Evolutionary conservation across 2,329 filamentous ascomycete species (phyloP), one percentile per base, ranked within the genome.

Genomic region (Botrytis elliptica): DNA sequence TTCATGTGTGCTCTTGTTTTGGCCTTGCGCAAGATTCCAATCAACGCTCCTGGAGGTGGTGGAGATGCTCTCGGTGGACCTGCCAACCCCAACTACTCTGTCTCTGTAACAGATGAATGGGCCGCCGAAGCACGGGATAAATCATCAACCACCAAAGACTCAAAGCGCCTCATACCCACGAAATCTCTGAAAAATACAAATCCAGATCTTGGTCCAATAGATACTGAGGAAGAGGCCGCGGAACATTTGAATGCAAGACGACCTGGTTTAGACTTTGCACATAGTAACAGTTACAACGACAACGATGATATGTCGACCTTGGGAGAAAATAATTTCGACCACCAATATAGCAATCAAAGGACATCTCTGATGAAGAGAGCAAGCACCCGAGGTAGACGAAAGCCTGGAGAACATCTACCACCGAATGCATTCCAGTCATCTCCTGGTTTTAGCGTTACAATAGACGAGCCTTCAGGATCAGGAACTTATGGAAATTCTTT

Each of bases 1-100:
- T 98, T 99, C 84, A 97, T 98, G 90, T 97, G 95, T 81, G 96
- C 96, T 0, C 86, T 99, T 74, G 91, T 96, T 7, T 83, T 94
- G 14, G 94, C 95, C 5, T 85, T 98, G 74, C 93, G 94, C 83
- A 94, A 92, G 84, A 88, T 99, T 29, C 95, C 95, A 16, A 95
- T 99, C 80, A 88, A 93, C 78, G 90, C 86, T 33, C 95, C 95
- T 73, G 94, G 92, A 59, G 94, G 92, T 74, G 93, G 91, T 73
- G 85, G 84, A 73, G 88, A 90, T 73, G 77, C 86, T 55, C 84
- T 91, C 3, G 90, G 90, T 74, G 89, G 88, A 59, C 88, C 92
- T 9, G 89, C 86, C 46, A 96, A 97, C 82, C 95, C 95, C 0
- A 85, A 89, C 9, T 97, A 96, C 85, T 92, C 91, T 29, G 95